A percentile compares a stretch with the other conserved stretches of the same genome.
phyloP scores from a whole-genome alignment of 139 green algal species.

The Mesotaenium endlicherianum region DNA sequence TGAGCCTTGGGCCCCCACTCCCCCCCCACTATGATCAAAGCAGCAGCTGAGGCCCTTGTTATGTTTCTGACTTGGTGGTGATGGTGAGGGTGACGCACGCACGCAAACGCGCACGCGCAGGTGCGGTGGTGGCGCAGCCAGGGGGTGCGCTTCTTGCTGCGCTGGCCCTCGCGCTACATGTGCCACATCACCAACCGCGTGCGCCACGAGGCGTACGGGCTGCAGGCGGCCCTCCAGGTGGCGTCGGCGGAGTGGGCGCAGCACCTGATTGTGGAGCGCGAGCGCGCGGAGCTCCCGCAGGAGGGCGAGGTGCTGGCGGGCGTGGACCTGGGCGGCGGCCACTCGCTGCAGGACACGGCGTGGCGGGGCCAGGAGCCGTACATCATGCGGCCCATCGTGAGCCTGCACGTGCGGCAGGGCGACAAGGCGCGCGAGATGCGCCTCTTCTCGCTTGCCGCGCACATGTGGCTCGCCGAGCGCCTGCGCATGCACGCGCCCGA shows the following conservation, averaged over 20 bases:
- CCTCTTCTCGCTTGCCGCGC: slow-evolving; percentile 6
- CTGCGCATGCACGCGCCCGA: slow-evolving; percentile 19
- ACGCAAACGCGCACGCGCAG: too few species aligned
- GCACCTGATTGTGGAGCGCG: not conserved
- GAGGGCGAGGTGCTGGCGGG: not conserved
- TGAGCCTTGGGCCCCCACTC: too few species aligned
- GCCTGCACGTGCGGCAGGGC: slow-evolving; percentile 36
- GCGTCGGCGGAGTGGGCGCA: not conserved
- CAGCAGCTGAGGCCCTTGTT: too few species aligned
- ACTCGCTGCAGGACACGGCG: not conserved
- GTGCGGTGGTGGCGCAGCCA: slow-evolving; percentile 21
- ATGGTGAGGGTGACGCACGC: too few species aligned
- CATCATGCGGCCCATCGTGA: slow-evolving; percentile 20
- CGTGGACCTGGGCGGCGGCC: not conserved
- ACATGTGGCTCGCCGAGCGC: slow-evolving; percentile 25
- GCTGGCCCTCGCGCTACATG: slow-evolving; percentile 11
- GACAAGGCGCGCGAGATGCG: slow-evolving; percentile 23
- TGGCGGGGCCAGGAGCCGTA: slow-evolving; percentile 3
- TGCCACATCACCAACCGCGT: slow-evolving; percentile 40
- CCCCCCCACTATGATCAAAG: too few species aligned
- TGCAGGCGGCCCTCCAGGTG: slow-evolving; percentile 1
- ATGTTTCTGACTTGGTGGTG: too few species aligned
- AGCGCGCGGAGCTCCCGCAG: not conserved
- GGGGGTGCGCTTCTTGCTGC: slow-evolving; percentile 21
- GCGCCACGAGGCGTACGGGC: slow-evolving; percentile 22